Conservation (phyloP, 1,284 basidiomycete species). For the Tilletia setariae region DNA sequence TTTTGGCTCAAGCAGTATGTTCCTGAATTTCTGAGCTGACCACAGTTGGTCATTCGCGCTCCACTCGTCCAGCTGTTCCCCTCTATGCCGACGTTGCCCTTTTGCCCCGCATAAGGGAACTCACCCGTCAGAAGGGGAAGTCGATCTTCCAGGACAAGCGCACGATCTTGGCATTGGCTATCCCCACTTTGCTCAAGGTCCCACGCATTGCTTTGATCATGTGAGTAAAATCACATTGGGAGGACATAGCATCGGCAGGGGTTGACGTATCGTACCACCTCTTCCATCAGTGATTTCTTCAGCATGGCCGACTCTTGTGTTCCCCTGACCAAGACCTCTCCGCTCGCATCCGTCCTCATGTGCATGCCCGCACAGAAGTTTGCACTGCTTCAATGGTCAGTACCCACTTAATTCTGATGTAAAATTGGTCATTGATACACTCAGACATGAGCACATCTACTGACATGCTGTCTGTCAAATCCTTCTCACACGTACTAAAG, state of each 20-base stretch:
- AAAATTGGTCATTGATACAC: too few relatives aligned
- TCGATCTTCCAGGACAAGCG: background rate
- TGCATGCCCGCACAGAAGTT: constrained; percentile 6
- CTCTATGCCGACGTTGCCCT: constrained; percentile 4
- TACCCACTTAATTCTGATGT: background rate
- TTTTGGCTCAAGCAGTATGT: background rate
- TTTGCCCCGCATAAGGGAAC: background rate
- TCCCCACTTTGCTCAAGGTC: background rate
- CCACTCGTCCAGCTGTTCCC: background rate
- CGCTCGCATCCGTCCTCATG: constrained; percentile 8
- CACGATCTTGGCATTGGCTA: background rate
- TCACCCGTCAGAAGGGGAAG: background rate
- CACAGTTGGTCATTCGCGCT: background rate
- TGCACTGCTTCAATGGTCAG: constrained; percentile 3
- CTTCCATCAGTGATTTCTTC: background rate
- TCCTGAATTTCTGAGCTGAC: background rate
- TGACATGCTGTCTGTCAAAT: too few relatives aligned
- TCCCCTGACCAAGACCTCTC: constrained; percentile 5
- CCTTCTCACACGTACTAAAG: too few relatives aligned
- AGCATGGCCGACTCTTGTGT: constrained; percentile 8
- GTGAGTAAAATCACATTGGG: background rate
- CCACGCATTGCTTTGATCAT: background rate
- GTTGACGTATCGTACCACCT: background rate
- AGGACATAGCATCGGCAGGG: too few relatives aligned
- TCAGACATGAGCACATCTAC: too few relatives aligned